A percentile compares a stretch with the other conserved stretches of the same genome.
Evolutionary conservation across 768 basidiomycete species (phyloP).

Genomic region (Auricularia cornea): DNA sequence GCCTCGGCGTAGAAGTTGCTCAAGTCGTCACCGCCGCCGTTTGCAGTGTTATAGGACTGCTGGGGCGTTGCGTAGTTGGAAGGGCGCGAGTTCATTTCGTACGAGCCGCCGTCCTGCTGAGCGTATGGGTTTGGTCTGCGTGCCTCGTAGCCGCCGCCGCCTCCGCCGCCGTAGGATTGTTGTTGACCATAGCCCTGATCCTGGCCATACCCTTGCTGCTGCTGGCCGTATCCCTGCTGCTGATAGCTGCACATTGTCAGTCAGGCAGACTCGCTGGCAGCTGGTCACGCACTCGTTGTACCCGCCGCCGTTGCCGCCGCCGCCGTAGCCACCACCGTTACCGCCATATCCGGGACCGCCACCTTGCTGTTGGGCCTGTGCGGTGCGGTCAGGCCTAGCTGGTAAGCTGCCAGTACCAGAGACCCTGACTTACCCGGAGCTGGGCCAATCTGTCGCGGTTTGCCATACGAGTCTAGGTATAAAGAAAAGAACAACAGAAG

Average conservation of each 20-base stretch:
- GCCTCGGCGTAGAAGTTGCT: not conserved
- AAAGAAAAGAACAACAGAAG: too few relatives aligned
- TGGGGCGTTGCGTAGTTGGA: not conserved
- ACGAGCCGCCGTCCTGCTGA: conserved; percentile 1
- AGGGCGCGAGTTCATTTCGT: not conserved
- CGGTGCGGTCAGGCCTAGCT: not conserved
- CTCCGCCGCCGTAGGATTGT: not conserved
- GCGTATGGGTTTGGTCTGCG: not conserved
- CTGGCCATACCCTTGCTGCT: not conserved
- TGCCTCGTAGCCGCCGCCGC: not conserved
- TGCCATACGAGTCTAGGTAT: not conserved
- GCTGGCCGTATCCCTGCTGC: not conserved
- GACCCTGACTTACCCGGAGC: not conserved
- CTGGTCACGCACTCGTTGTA: not conserved
- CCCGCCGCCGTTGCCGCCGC: not conserved
- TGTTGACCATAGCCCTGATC: not conserved
- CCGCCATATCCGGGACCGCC: too few relatives aligned
- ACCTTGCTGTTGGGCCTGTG: not conserved
- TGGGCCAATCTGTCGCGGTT: not conserved
- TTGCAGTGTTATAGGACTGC: not conserved
- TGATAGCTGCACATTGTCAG: not conserved
- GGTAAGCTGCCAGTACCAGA: not conserved
- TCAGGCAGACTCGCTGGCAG: not conserved
- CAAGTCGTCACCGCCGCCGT: not conserved
- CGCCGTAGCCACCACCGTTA: not conserved